These are phyloP conservation scores for Hypseocharis bilobata DNA, from an alignment of 441 rosid species.

Conservation along the genomic window DNA sequence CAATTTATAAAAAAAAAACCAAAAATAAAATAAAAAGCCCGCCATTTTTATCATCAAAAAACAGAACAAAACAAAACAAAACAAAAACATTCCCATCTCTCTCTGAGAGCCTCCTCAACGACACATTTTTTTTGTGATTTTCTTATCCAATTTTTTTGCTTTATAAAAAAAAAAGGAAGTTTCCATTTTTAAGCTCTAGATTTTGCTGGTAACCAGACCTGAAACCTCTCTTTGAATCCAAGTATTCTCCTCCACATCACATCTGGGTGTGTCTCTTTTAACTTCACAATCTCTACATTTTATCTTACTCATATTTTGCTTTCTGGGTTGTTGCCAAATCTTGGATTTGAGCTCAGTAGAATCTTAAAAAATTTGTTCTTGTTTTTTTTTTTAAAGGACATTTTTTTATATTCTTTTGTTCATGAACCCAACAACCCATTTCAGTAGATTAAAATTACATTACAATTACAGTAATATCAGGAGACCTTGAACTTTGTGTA, in stretches of 20 bases:
- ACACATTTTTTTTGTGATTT: neutral
- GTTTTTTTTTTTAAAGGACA: no score
- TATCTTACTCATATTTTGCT: conserved; percentile 12
- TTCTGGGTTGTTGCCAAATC: conserved; percentile 50
- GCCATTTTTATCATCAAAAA: conserved; percentile 16
- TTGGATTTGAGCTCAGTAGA: conserved; percentile 28
- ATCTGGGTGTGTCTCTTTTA: conserved; percentile 24
- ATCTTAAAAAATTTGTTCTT: no score
- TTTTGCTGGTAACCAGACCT: conserved; percentile 16
- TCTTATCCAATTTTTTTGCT: neutral
- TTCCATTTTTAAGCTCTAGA: conserved; percentile 12
- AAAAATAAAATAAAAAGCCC: no score
- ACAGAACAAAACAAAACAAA: no score
- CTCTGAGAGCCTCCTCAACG: neutral
- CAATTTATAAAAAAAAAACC: no score
- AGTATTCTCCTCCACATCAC: conserved; percentile 37
- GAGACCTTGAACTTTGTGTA: conserved; percentile 19
- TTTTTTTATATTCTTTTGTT: conserved; percentile 13
- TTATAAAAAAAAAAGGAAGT: neutral
- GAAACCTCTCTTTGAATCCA: conserved; percentile 76
- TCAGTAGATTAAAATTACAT: conserved; percentile 22
- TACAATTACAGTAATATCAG: conserved; percentile 17
- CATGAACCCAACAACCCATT: conserved; percentile 12
- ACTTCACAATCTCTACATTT: conserved; percentile 22
- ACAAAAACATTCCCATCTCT: conserved; percentile 6